These are phyloP conservation scores for Aspergillus fructus DNA, from an alignment of 2,329 filamentous ascomycete species.

Conservation along the genomic window DNA sequence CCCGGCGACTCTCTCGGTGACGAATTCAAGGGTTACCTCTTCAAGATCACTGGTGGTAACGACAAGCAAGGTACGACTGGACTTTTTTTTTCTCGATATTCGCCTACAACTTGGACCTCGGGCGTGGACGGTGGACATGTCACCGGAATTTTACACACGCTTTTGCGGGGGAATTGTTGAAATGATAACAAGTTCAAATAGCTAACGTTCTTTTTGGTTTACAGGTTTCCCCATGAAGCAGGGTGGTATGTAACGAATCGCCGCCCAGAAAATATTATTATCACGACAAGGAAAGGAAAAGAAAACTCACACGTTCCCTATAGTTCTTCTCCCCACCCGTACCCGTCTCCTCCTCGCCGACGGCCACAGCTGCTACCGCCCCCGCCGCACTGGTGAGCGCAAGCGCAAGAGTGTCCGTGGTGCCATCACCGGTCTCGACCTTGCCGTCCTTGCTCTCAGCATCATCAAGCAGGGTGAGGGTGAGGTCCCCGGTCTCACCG, in stretches of 20 bases:
- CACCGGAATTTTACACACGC: background rate
- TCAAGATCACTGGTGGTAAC: constrained; percentile 99
- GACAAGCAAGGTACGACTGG: constrained; percentile 82
- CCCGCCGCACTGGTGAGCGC: constrained; percentile 96
- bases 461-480: constrained; percentile 97
- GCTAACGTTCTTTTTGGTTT: constrained; percentile 26
- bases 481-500: constrained; percentile 94
- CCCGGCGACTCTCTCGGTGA: constrained; percentile 92
- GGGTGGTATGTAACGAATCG: constrained; percentile 59
- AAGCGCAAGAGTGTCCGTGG: constrained; percentile 99
- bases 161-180: background rate
- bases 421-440: constrained; percentile 92
- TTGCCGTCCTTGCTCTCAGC: constrained; percentile 89
- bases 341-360: constrained; percentile 93
- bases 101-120: background rate
- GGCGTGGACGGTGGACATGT: background rate
- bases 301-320: constrained; percentile 22
- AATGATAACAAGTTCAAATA: constrained; percentile 2
- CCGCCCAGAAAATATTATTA: constrained; percentile 18
- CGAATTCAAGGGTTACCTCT: constrained; percentile 99
- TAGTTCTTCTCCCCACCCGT: constrained; percentile 89
- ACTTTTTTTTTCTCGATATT: constrained; percentile 1
- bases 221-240: constrained; percentile 99
- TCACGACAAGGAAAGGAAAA: constrained; percentile 14
- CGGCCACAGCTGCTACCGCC: constrained; percentile 99